These are phyloP conservation scores for Teunomyces barrocoloradensis DNA, from an alignment of 805 yeast species.

Conservation along the genomic window DNA sequence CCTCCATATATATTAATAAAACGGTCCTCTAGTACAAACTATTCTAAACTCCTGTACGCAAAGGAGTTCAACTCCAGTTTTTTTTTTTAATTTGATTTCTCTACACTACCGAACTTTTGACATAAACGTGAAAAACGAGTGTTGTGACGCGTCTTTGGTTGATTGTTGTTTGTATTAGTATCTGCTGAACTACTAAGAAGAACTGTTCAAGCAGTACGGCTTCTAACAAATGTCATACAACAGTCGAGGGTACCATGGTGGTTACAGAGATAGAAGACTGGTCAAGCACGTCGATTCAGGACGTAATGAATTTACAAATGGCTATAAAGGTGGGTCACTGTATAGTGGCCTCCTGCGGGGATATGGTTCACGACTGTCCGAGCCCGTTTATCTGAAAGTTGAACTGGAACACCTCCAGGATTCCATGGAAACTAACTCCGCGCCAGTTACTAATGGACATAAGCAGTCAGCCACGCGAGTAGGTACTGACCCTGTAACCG, in stretches of 20 bases:
- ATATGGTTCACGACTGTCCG: not conserved
- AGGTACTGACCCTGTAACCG: conserved; percentile 35
- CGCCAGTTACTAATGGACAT: not conserved
- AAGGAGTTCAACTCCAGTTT: not conserved
- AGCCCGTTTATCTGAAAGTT: not conserved
- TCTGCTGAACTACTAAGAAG: not conserved
- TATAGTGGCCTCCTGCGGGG: not conserved
- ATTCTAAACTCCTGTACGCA: not conserved
- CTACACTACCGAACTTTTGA: not conserved
- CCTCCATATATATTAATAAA: conserved; percentile 1
- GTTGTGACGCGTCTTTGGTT: conserved; percentile 1
- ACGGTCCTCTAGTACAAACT: not conserved
- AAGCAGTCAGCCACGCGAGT: not conserved
- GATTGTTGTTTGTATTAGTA: not conserved
- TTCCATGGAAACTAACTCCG: not conserved
- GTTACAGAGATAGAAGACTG: conserved; percentile 2
- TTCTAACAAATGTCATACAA: conserved; percentile 2
- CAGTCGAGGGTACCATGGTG: conserved; percentile 1
- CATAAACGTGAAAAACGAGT: not conserved
- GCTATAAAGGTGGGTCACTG: not conserved
- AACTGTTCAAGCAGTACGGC: not conserved
- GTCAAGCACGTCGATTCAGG: conserved; percentile 2
- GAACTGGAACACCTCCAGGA: not conserved
- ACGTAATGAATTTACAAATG: not conserved
- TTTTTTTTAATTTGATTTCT: not conserved